Evolutionary conservation across 2,329 filamentous ascomycete genomes (phyloP).

Genomic region (Ophiostoma novo-ulmi): DNA sequence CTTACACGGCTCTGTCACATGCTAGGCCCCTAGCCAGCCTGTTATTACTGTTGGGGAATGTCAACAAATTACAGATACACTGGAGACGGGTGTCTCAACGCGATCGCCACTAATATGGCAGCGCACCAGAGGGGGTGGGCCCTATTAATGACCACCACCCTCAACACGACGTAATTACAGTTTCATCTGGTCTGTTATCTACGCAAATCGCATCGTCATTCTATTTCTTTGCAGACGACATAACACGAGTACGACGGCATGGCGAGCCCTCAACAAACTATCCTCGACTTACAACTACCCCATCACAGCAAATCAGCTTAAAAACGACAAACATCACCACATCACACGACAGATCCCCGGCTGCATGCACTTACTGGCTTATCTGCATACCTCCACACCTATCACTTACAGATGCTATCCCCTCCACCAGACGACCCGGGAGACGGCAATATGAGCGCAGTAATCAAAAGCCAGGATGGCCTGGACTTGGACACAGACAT

Average conservation of each 20-base stretch:
- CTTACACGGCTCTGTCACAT: constrained; percentile 9
- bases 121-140: background rate
- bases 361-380: background rate
- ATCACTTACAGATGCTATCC: background rate
- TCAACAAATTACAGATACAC: constrained; percentile 11
- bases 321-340: background rate
- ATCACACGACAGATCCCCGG: background rate
- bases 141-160: constrained; percentile 1
- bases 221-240: background rate
- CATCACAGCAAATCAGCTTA: background rate
- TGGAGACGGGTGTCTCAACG: constrained; percentile 9
- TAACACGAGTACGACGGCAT: background rate
- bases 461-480: background rate
- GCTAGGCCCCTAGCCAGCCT: background rate
- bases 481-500: background rate
- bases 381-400: background rate
- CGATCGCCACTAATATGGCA: constrained; percentile 4
- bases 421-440: background rate
- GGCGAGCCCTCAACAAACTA: background rate
- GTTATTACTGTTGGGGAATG: constrained; percentile 13
- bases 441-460: background rate
- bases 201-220: background rate
- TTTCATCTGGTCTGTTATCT: background rate
- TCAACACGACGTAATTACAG: background rate
- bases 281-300: background rate